phyloP scores from a whole-genome alignment of 2,329 filamentous ascomycete genomes.

The Nemania sp. region DNA sequence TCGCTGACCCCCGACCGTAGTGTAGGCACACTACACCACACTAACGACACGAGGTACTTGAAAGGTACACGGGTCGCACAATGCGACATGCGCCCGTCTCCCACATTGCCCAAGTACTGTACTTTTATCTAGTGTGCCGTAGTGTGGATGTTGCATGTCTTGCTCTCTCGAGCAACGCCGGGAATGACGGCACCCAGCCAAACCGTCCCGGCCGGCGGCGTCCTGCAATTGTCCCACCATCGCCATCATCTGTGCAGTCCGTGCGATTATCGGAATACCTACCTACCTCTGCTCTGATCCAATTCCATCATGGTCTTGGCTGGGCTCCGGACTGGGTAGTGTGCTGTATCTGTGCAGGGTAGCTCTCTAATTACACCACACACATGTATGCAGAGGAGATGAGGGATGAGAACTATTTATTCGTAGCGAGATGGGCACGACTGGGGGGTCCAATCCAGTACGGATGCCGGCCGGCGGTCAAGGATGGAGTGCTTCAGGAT shows the following conservation, averaged over 20 bases:
- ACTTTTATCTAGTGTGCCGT: not conserved
- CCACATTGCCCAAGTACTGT: too few relatives aligned
- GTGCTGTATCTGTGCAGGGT: too few relatives aligned
- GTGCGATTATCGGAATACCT: not conserved
- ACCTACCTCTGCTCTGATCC: too few relatives aligned
- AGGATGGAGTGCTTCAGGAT: conserved; percentile 1
- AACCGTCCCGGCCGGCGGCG: conserved; percentile 8
- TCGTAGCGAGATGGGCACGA: not conserved
- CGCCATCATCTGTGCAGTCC: not conserved
- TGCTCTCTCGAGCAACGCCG: conserved; percentile 9
- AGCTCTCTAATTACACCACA: too few relatives aligned
- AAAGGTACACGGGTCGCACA: too few relatives aligned
- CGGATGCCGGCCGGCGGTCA: conserved; percentile 14
- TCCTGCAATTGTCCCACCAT: not conserved
- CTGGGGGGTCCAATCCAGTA: conserved; percentile 3
- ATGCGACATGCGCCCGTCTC: conserved; percentile 2
- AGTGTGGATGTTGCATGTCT: not conserved
- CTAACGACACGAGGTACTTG: too few relatives aligned
- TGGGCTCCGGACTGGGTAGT: too few relatives aligned
- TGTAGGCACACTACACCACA: too few relatives aligned
- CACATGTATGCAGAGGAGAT: not conserved
- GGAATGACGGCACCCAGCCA: conserved; percentile 14
- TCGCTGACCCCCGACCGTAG: too few relatives aligned
- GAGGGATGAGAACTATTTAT: not conserved
- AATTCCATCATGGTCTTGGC: too few relatives aligned